Evolutionary conservation across 2,329 filamentous ascomycete genomes (phyloP).

Genomic region (Diaporthe vexans): DNA sequence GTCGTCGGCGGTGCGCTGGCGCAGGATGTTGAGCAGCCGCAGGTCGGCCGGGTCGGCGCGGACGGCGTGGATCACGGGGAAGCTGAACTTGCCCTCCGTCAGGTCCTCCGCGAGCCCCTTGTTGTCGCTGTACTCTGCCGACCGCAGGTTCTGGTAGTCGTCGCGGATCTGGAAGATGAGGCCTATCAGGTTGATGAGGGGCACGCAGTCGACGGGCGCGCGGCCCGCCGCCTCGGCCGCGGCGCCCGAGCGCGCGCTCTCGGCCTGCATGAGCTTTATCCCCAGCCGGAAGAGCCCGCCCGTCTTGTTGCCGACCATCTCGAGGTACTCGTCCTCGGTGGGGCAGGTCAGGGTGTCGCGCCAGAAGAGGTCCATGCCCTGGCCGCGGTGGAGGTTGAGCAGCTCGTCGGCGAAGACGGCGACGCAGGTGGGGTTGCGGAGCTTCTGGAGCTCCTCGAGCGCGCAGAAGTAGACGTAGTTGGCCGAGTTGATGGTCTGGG

Average conservation of each 20-base stretch:
- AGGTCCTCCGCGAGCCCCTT: constrained; percentile 97
- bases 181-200: constrained; percentile 87
- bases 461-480: constrained; percentile 92
- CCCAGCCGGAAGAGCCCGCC: constrained; percentile 88
- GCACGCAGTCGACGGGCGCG: constrained; percentile 76
- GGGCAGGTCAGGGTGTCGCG: constrained; percentile 87
- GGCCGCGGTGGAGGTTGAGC: constrained; percentile 85
- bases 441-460: constrained; percentile 79
- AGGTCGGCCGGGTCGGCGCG: constrained; percentile 80
- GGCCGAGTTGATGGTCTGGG: constrained; percentile 91
- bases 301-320: constrained; percentile 94
- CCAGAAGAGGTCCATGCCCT: constrained; percentile 95
- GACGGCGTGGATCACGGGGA: constrained; percentile 95
- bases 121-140: constrained; percentile 82
- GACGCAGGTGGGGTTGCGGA: constrained; percentile 76
- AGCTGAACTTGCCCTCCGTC: constrained; percentile 97
- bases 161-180: constrained; percentile 92
- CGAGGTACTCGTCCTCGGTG: constrained; percentile 90
- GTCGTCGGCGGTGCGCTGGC: constrained; percentile 87
- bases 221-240: not conserved
- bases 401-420: constrained; percentile 86
- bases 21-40: constrained; percentile 91
- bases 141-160: constrained; percentile 91
- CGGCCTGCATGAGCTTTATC: constrained; percentile 89
- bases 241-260: constrained; percentile 57